Percentiles rank a stretch among this genome's conserved stretches.
phyloP scores from a whole-genome alignment of 2,329 filamentous ascomycete species.

The Fusarium sp. region DNA sequence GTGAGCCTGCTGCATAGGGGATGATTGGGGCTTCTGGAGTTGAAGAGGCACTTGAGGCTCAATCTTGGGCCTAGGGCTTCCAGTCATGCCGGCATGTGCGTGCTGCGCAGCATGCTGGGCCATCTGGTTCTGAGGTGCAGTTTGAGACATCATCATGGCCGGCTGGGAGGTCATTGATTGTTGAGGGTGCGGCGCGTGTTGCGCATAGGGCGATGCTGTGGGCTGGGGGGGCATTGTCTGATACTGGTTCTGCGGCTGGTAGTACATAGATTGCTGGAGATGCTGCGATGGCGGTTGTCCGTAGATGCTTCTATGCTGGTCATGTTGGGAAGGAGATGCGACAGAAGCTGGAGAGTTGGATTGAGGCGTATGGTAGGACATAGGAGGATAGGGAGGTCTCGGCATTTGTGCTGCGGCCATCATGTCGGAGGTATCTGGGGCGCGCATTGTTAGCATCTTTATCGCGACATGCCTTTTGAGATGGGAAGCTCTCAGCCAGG shows the following conservation, averaged over 20 bases:
- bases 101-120: slow-evolving; percentile 71
- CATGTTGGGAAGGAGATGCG: slow-evolving; percentile 88
- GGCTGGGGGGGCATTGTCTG: slow-evolving; percentile 76
- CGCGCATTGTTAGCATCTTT: slow-evolving; percentile 36
- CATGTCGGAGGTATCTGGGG: slow-evolving; percentile 71
- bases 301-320: slow-evolving; percentile 91
- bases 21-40: slow-evolving; percentile 68
- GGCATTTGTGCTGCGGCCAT: slow-evolving; percentile 78
- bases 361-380: slow-evolving; percentile 92
- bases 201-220: slow-evolving; percentile 70
- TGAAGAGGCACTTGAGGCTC: slow-evolving; percentile 72
- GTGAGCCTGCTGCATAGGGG: slow-evolving; percentile 58
- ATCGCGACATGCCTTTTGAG: slow-evolving; percentile 17
- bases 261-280: slow-evolving; percentile 86
- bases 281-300: slow-evolving; percentile 83
- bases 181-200: slow-evolving; percentile 65
- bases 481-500: slow-evolving; percentile 11
- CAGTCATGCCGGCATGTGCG: slow-evolving; percentile 68
- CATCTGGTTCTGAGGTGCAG: slow-evolving; percentile 69
- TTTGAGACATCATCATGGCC: slow-evolving; percentile 76
- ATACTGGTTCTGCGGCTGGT: slow-evolving; percentile 71
- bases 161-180: slow-evolving; percentile 74
- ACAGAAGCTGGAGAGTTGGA: slow-evolving; percentile 95
- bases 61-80: slow-evolving; percentile 74
- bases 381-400: slow-evolving; percentile 85